These are phyloP conservation scores for Penicillium psychrosexuale DNA, from an alignment of 2,329 filamentous ascomycete genomes.

Conservation along the genomic window DNA sequence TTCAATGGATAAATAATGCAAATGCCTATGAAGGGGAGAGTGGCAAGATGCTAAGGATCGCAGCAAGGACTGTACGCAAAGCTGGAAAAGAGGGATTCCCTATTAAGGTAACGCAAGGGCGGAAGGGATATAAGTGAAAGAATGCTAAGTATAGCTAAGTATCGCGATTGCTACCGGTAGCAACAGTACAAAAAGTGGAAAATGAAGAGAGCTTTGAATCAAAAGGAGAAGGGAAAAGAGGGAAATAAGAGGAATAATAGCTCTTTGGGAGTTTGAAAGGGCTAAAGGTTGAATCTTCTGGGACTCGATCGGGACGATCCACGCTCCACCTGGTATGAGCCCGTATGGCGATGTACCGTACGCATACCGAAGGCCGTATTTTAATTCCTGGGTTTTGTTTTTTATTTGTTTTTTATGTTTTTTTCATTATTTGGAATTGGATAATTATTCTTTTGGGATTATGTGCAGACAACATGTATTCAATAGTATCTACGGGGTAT, in stretches of 20 bases:
- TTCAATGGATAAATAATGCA: constrained; percentile 12
- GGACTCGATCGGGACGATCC: constrained; percentile 30
- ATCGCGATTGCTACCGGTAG: constrained; percentile 32
- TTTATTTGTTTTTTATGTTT: not conserved
- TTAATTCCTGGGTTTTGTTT: not conserved
- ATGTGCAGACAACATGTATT: too few species aligned
- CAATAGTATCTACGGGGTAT: too few species aligned
- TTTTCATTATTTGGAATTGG: not conserved
- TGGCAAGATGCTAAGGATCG: constrained; percentile 13
- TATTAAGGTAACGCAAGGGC: constrained; percentile 24
- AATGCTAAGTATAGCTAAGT: constrained; percentile 15
- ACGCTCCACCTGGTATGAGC: constrained; percentile 18
- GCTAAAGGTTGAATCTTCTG: constrained; percentile 17
- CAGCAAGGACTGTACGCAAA: constrained; percentile 22
- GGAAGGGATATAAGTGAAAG: constrained; percentile 18
- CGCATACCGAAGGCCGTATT: too few species aligned
- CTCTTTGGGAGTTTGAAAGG: constrained; percentile 15
- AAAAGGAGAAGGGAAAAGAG: constrained; percentile 10
- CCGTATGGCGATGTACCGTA: constrained; percentile 7
- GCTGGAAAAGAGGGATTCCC: constrained; percentile 9
- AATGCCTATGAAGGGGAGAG: constrained; percentile 12
- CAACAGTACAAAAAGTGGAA: constrained; percentile 23
- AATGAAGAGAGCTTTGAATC: constrained; percentile 4
- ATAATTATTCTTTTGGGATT: not conserved
- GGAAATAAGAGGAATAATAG: constrained; percentile 18